Evolutionary conservation across 2,329 filamentous ascomycete species (phyloP).

Genomic region (Leptographium lundbergii): DNA sequence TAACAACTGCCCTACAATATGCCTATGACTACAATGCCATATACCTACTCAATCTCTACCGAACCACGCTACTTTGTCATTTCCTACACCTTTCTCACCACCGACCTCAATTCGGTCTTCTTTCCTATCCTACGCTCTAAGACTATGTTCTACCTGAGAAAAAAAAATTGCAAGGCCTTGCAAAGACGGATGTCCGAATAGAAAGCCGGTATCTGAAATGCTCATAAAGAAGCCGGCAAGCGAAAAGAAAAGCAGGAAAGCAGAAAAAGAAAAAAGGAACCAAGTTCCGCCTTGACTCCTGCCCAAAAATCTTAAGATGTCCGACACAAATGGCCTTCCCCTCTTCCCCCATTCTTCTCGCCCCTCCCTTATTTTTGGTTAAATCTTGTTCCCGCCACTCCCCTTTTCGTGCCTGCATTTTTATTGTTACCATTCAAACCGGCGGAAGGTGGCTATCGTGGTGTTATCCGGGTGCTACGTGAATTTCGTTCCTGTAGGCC

Average conservation of each 20-base stretch:
- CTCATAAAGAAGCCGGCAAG: background rate
- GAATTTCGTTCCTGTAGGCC: conserved; percentile 6
- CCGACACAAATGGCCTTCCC: background rate
- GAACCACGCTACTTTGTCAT: background rate
- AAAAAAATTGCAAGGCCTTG: background rate
- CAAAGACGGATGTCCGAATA: background rate
- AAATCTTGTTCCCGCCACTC: background rate
- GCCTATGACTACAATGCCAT: background rate
- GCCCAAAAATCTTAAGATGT: background rate
- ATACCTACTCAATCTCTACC: background rate
- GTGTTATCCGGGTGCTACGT: conserved; percentile 1
- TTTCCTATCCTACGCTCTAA: background rate
- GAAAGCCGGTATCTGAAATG: background rate
- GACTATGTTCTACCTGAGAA: background rate
- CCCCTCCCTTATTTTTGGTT: background rate
- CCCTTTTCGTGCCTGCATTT: background rate
- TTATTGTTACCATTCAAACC: background rate
- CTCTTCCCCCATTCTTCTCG: background rate
- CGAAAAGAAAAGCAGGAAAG: background rate
- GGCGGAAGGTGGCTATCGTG: background rate
- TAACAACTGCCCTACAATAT: background rate
- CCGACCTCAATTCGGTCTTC: too few species aligned
- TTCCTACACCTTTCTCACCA: background rate
- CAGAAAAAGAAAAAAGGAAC: background rate
- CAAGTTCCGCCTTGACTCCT: background rate